phyloP scores from a whole-genome alignment of 257 asterid genomes.

The Plectranthus barbatus region DNA sequence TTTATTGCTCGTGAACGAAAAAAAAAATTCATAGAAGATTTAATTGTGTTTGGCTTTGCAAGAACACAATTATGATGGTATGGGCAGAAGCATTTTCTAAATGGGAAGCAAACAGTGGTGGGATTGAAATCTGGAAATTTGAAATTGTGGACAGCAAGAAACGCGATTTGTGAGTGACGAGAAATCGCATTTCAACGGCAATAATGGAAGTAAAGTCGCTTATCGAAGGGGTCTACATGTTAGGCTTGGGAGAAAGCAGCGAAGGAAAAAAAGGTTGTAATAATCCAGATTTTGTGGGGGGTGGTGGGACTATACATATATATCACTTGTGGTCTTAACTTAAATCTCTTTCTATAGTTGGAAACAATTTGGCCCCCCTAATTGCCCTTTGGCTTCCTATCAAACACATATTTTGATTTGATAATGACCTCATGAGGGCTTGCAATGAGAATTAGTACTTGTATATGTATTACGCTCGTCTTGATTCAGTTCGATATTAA shows the following conservation, averaged over 20 bases:
- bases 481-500: too few relatives aligned
- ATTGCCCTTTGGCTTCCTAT: constrained; percentile 17
- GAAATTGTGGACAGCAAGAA: not conserved
- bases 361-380: not conserved
- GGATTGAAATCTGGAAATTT: constrained; percentile 13
- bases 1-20: too few relatives aligned
- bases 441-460: not conserved
- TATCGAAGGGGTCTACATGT: constrained; percentile 16
- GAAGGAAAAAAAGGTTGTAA: constrained; percentile 10
- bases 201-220: constrained; percentile 18
- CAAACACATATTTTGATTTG: not conserved
- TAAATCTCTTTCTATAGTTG: constrained; percentile 19
- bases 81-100: not conserved
- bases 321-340: constrained; percentile 12
- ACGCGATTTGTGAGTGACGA: not conserved
- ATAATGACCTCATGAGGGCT: not conserved
- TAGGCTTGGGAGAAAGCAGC: not conserved
- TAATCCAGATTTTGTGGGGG: constrained; percentile 35
- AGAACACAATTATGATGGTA: constrained; percentile 3
- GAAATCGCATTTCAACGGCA: constrained; percentile 28
- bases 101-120: constrained; percentile 18
- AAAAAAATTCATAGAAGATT: not conserved
- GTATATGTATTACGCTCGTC: not conserved
- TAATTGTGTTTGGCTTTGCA: constrained; percentile 18
- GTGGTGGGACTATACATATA: constrained; percentile 34